Evolutionary conservation across 1,284 basidiomycete genomes (phyloP).

Genomic region (Thecaphora frezii): DNA sequence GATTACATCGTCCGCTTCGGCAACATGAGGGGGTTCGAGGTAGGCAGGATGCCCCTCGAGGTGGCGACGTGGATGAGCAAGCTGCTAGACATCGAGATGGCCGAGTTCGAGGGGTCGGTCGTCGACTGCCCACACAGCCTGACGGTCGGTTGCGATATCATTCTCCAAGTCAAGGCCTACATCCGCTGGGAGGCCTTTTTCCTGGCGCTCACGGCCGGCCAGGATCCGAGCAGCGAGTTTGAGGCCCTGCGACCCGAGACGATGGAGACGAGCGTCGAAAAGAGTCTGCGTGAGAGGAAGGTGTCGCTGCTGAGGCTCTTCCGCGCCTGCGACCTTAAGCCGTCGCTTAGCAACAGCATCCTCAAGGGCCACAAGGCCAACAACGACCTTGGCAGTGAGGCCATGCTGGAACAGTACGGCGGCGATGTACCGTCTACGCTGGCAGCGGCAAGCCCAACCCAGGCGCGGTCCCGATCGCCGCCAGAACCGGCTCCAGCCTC

Average conservation of each 20-base stretch:
- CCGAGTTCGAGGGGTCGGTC: constrained; percentile 48
- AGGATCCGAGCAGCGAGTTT: constrained; percentile 8
- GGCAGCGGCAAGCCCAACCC: constrained; percentile 1
- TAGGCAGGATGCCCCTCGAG: constrained; percentile 49
- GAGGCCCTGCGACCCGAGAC: constrained; percentile 63
- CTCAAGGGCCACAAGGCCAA: constrained; percentile 64
- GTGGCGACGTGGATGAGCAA: constrained; percentile 54
- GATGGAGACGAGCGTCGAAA: constrained; percentile 74
- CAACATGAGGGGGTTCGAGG: constrained; percentile 53
- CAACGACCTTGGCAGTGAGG: constrained; percentile 45
- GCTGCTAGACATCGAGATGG: constrained; percentile 47
- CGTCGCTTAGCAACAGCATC: constrained; percentile 40
- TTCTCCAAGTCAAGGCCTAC: constrained; percentile 52
- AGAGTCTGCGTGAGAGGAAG: constrained; percentile 74
- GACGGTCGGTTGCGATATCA: constrained; percentile 50
- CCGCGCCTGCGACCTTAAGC: constrained; percentile 44
- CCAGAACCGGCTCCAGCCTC: not conserved
- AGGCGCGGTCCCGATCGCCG: not conserved
- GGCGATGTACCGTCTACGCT: constrained; percentile 49
- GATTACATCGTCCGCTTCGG: constrained; percentile 56
- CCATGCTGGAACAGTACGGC: constrained; percentile 57
- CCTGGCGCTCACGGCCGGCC: constrained; percentile 1
- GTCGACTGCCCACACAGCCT: constrained; percentile 49
- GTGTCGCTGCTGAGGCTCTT: constrained; percentile 59
- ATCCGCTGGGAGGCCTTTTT: constrained; percentile 36